phyloP scores from a whole-genome alignment of 768 basidiomycete genomes.

The Suillus americanus region DNA sequence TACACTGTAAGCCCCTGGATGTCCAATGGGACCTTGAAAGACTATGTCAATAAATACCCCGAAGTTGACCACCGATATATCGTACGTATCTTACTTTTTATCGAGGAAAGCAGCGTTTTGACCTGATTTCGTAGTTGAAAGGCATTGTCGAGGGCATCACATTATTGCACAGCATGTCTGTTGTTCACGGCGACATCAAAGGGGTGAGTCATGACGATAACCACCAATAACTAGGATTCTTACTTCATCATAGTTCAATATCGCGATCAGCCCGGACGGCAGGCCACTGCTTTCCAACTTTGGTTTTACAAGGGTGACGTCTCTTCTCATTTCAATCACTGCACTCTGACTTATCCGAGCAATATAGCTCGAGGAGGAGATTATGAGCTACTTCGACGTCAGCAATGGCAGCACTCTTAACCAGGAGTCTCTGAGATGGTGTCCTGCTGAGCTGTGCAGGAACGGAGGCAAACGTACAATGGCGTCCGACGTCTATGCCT shows the following conservation, averaged over 20 bases:
- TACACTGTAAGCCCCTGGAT: conserved; percentile 64
- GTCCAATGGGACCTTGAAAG: conserved; percentile 47
- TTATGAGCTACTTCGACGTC: conserved; percentile 28
- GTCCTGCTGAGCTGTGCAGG: conserved; percentile 54
- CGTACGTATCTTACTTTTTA: conserved; percentile 24
- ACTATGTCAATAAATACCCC: conserved; percentile 43
- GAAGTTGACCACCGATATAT: conserved; percentile 43
- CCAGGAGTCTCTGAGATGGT: conserved; percentile 41
- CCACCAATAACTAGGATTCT: not conserved
- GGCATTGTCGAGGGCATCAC: conserved; percentile 46
- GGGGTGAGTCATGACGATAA: conserved; percentile 32
- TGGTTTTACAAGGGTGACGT: conserved; percentile 49
- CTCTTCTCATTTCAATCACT: not conserved
- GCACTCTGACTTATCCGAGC: not conserved
- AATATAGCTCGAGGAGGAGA: conserved; percentile 52
- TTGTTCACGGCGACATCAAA: conserved; percentile 59
- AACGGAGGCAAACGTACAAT: conserved; percentile 47
- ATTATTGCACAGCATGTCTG: conserved; percentile 51
- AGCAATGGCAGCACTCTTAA: conserved; percentile 5
- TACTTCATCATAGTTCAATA: conserved; percentile 39
- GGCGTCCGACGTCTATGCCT: conserved; percentile 54
- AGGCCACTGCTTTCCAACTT: conserved; percentile 58
- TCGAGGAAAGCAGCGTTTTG: not conserved
- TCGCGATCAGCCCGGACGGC: conserved; percentile 44
- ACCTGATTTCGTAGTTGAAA: conserved; percentile 36